phyloP scores from a whole-genome alignment of 192 early-diverging fungal species.

The Spizellomyces sp. region DNA sequence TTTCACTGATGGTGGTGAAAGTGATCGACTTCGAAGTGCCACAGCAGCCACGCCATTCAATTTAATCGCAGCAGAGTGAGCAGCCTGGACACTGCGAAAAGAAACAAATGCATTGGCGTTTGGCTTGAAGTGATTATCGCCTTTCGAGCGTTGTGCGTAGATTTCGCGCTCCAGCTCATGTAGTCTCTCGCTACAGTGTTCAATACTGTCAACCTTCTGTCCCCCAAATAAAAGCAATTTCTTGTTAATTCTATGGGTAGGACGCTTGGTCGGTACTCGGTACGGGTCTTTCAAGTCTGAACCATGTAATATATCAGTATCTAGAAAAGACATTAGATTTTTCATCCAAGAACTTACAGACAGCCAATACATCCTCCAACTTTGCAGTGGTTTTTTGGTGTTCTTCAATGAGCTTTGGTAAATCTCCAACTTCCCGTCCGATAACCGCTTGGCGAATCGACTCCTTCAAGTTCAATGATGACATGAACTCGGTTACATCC shows the following conservation, averaged over 20 bases:
- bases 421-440: conserved; percentile 36
- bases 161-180: conserved; percentile 47
- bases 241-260: conserved; percentile 33
- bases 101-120: conserved; percentile 41
- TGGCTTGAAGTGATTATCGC: conserved; percentile 33
- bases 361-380: conserved; percentile 39
- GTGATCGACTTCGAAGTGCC: neutral
- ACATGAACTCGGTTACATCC: conserved; percentile 32
- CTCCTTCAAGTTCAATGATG: conserved; percentile 10
- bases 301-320: neutral
- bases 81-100: conserved; percentile 34
- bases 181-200: conserved; percentile 26
- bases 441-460: conserved; percentile 29
- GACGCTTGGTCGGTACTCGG: conserved; percentile 37
- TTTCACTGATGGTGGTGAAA: conserved; percentile 32
- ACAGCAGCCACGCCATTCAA: conserved; percentile 15
- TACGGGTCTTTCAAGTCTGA: conserved; percentile 39
- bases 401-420: conserved; percentile 38
- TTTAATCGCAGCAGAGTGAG: conserved; percentile 32
- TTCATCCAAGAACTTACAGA: conserved; percentile 13
- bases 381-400: conserved; percentile 38
- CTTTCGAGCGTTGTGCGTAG: conserved; percentile 40
- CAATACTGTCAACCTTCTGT: conserved; percentile 46
- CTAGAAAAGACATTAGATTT: neutral
- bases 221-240: conserved; percentile 27